Evolutionary conservation across 257 asterid species (phyloP).

Genomic region (Mitragyna speciosa): DNA sequence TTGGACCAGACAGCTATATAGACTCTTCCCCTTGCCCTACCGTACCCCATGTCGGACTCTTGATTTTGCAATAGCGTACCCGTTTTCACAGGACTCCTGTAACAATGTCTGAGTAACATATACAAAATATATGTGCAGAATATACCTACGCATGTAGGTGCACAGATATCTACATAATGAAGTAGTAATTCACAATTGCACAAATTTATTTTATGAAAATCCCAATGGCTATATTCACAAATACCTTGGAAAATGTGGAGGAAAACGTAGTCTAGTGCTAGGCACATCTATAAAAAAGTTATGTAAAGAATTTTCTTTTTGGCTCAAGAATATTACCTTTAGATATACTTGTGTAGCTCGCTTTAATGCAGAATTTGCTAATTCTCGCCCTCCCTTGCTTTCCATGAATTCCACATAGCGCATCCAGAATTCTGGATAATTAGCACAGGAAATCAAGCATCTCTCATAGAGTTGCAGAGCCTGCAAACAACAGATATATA

Average conservation of each 20-base stretch:
- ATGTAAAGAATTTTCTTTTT: neutral
- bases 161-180: neutral
- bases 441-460: conserved; percentile 91
- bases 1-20: too few relatives aligned
- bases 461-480: conserved; percentile 78
- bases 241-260: neutral
- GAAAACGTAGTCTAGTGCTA: too few relatives aligned
- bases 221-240: neutral
- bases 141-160: neutral
- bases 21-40: too few relatives aligned
- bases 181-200: neutral
- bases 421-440: conserved; percentile 88
- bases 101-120: neutral
- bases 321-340: conserved; percentile 44
- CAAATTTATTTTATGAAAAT: neutral
- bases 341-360: conserved; percentile 73
- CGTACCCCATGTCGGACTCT: too few relatives aligned
- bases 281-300: neutral
- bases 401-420: conserved; percentile 85
- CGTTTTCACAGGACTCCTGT: too few relatives aligned
- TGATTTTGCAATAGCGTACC: too few relatives aligned
- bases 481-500: conserved; percentile 38
- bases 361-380: conserved; percentile 67
- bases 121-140: neutral
- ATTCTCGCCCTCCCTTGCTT: conserved; percentile 72